phyloP scores from a whole-genome alignment of 1,284 basidiomycete genomes.

The Trametes polyzona region DNA sequence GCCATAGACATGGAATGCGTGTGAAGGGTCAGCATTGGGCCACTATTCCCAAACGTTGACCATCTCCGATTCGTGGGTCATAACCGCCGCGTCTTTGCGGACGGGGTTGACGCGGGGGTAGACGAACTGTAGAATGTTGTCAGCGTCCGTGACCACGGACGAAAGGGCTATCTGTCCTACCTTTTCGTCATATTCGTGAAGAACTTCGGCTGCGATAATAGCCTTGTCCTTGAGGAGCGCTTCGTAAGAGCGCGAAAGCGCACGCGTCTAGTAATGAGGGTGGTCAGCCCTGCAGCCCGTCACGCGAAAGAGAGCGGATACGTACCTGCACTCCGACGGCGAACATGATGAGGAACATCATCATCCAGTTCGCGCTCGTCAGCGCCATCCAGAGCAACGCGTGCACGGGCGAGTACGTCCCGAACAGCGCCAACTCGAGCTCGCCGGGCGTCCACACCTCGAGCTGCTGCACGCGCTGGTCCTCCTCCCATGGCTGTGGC shows the following conservation, averaged over 20 bases:
- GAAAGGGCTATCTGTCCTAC: conserved; percentile 42
- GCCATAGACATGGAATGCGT: neutral
- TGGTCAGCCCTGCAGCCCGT: neutral
- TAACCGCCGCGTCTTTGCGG: conserved; percentile 76
- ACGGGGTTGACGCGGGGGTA: conserved; percentile 78
- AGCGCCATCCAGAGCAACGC: conserved; percentile 73
- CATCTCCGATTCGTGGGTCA: conserved; percentile 84
- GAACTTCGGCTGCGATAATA: conserved; percentile 78
- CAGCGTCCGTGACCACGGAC: neutral
- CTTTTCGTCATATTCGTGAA: conserved; percentile 85
- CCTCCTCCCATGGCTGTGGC: conserved; percentile 44
- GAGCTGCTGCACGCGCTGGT: conserved; percentile 63
- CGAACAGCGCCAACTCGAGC: conserved; percentile 69
- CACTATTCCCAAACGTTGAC: conserved; percentile 40
- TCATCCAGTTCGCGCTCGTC: conserved; percentile 72
- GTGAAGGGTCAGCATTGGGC: neutral
- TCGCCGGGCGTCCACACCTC: conserved; percentile 80
- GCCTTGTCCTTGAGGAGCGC: conserved; percentile 74
- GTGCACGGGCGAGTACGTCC: conserved; percentile 79
- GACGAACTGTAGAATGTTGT: conserved; percentile 63
- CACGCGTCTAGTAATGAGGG: conserved; percentile 46
- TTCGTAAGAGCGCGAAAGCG: conserved; percentile 59
- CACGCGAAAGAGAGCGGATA: neutral
- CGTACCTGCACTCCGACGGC: conserved; percentile 64
- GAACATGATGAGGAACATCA: conserved; percentile 68